A percentile compares a stretch with the other conserved stretches of the same genome.
Conservation (phyloP, 352 stramenopile species). For the Phytophthora pistaciae region DNA sequence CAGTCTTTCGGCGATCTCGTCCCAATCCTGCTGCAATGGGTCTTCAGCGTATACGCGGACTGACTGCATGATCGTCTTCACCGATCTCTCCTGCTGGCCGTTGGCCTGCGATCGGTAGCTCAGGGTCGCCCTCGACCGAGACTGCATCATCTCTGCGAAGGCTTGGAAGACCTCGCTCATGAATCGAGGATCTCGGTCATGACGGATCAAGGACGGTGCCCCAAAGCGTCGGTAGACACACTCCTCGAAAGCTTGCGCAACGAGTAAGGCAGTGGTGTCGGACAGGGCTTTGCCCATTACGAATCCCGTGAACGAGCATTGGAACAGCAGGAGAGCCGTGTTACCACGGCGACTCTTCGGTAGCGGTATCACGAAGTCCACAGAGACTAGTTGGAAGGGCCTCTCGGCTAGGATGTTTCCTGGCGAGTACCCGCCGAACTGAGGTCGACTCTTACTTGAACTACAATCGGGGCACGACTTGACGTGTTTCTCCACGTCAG, state of each 20-base stretch:
- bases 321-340: neutral
- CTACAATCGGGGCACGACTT: constrained; percentile 15
- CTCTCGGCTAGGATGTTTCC: constrained; percentile 13
- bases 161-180: neutral
- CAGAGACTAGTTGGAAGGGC: constrained; percentile 10
- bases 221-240: neutral
- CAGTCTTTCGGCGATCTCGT: neutral
- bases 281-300: neutral
- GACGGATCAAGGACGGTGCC: neutral
- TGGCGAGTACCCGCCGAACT: constrained; percentile 11
- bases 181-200: constrained; percentile 3
- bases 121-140: neutral
- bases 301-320: constrained; percentile 1
- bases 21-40: neutral
- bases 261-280: neutral
- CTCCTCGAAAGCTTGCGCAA: neutral
- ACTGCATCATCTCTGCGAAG: neutral
- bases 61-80: constrained; percentile 6
- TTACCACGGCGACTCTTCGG: constrained; percentile 5
- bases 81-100: constrained; percentile 2
- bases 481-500: constrained; percentile 1
- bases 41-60: constrained; percentile 1
- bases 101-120: neutral
- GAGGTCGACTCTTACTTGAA: constrained; percentile 13
- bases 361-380: constrained; percentile 2